These are phyloP conservation scores for Rosa persica DNA, from an alignment of 306 rosid genomes.

Conservation along the genomic window DNA sequence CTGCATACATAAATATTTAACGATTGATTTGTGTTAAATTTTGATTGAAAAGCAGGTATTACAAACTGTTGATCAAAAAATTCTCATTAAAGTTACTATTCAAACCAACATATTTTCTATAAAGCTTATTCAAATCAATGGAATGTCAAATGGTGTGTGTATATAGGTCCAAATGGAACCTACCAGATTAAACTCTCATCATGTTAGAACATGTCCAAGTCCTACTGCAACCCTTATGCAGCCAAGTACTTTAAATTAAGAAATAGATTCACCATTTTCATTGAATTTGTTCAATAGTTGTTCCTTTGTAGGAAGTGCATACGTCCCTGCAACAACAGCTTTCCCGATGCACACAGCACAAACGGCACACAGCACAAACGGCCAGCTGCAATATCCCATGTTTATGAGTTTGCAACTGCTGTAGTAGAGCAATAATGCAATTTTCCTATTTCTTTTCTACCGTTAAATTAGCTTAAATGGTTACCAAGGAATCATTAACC, in stretches of 20 bases:
- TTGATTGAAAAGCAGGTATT: too few relatives aligned
- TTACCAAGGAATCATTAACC: too few relatives aligned
- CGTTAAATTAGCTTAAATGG: too few relatives aligned
- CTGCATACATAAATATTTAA: too few relatives aligned
- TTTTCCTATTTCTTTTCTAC: too few relatives aligned
- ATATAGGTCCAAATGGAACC: neutral
- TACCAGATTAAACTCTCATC: neutral
- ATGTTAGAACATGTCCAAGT: neutral
- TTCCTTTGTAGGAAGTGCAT: slow-evolving; percentile 68
- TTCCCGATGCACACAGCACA: slow-evolving; percentile 68
- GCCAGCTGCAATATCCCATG: neutral
- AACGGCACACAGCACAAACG: too few relatives aligned
- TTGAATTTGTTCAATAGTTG: slow-evolving; percentile 68
- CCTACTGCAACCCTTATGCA: neutral
- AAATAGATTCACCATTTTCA: slow-evolving; percentile 71
- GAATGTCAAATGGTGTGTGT: neutral
- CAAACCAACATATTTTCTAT: neutral
- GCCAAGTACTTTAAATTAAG: slow-evolving; percentile 6
- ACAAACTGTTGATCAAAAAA: too few relatives aligned
- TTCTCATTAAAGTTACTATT: too few relatives aligned
- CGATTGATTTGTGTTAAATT: too few relatives aligned
- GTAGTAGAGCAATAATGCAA: too few relatives aligned
- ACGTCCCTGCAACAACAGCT: slow-evolving; percentile 93
- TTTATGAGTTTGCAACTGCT: slow-evolving; percentile 59
- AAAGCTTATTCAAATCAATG: neutral